These are phyloP conservation scores for Stephania japonica DNA, from an alignment of 164 flowering plant species.

Conservation along the genomic window DNA sequence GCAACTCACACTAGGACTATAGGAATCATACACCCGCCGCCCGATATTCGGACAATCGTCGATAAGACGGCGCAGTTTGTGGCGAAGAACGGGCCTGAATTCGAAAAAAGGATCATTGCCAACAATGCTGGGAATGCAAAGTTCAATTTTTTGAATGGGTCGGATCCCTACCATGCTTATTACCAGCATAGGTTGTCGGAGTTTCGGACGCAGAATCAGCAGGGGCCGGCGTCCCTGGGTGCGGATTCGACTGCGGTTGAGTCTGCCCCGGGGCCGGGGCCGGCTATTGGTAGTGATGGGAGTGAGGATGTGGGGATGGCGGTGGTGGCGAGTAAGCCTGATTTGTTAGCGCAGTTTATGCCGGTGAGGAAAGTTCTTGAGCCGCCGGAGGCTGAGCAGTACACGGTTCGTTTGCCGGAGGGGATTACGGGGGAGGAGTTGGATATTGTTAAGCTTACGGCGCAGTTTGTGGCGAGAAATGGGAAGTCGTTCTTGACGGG, in stretches of 20 bases:
- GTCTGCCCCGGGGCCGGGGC: constrained; percentile 20
- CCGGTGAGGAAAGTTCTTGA: constrained; percentile 72
- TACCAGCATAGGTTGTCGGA: constrained; percentile 87
- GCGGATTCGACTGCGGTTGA: constrained; percentile 40
- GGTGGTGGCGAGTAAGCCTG: constrained; percentile 41
- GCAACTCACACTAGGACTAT: constrained; percentile 89
- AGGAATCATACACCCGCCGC: constrained; percentile 97
- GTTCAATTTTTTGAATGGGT: constrained; percentile 75
- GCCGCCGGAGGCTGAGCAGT: constrained; percentile 93
- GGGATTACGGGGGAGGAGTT: constrained; percentile 96
- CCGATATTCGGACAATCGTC: constrained; percentile 81
- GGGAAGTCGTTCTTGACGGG: constrained; percentile 90
- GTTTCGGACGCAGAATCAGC: constrained; percentile 59
- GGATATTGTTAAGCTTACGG: constrained; percentile 93
- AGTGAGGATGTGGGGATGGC: constrained; percentile 23
- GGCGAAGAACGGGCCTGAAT: constrained; percentile 90
- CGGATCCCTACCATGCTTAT: constrained; percentile 95
- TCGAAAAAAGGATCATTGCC: constrained; percentile 82
- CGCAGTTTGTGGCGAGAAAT: constrained; percentile 96
- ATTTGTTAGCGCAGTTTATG: constrained; percentile 52
- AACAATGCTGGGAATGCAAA: constrained; percentile 81
- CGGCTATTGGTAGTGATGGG: constrained; percentile 3
- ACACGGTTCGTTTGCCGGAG: constrained; percentile 92
- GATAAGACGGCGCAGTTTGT: constrained; percentile 91
- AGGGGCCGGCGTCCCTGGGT: constrained; percentile 26